Evolutionary conservation across 345 rosid species (phyloP).

Genomic region (Hibiscus trionum): DNA sequence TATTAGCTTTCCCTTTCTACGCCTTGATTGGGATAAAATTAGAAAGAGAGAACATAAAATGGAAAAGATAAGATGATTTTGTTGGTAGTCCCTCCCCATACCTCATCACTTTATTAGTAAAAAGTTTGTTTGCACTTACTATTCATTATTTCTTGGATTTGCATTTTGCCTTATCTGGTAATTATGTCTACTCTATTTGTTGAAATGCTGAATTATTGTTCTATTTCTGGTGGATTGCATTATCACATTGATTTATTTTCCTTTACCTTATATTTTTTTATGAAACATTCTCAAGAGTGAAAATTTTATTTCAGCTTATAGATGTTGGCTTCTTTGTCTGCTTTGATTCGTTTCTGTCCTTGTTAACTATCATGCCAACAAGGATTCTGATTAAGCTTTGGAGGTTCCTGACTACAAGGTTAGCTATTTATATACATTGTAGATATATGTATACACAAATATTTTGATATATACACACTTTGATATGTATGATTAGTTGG

Average conservation of each 20-base stretch:
- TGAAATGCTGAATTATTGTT: neutral
- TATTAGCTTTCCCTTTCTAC: slow-evolving; percentile 12
- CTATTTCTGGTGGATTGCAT: slow-evolving; percentile 5
- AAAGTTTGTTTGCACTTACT: neutral
- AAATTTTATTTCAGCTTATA: slow-evolving; percentile 69
- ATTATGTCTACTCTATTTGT: neutral
- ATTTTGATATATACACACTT: neutral
- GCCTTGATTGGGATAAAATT: neutral
- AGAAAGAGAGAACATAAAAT: neutral
- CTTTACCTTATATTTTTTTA: neutral
- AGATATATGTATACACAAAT: neutral
- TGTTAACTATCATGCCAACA: slow-evolving; percentile 95
- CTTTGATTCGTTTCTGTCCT: slow-evolving; percentile 88
- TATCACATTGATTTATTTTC: neutral
- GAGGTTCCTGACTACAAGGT: slow-evolving; percentile 59
- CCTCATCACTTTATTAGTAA: neutral
- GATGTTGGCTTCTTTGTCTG: slow-evolving; percentile 96
- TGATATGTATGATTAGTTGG: neutral
- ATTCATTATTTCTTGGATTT: neutral
- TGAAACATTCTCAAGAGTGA: slow-evolving; percentile 14
- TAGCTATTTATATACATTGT: slow-evolving; percentile 17
- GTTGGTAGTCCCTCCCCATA: neutral
- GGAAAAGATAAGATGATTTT: neutral
- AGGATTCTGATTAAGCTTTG: slow-evolving; percentile 55
- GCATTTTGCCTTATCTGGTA: neutral